Base-by-base conservation (phyloP, 169 alveolate species). In the Toxoplasma gondii region DNA sequence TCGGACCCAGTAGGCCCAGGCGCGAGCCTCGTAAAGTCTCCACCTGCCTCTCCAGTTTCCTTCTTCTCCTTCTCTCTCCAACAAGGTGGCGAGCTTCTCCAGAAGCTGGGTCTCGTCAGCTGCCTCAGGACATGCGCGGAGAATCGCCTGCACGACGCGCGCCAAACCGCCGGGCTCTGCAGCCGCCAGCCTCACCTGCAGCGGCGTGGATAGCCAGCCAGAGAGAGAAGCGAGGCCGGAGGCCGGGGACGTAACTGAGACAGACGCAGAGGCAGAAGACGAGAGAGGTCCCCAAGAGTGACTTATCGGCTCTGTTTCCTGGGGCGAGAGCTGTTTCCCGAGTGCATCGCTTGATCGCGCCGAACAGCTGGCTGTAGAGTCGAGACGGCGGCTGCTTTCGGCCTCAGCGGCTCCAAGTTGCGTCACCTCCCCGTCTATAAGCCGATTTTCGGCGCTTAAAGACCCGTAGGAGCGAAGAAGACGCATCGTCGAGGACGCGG, bases 111-210 rank as follows among this genome's bases (percentile, higher is more conserved):
- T 49, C 36, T 38, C 90, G 41, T 82, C 90, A 0, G 90, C 90
- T 2, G 90, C 90, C 90, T 22, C 90, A 1, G 90, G 90, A 17
- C 17, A 29, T 34, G 53, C 64, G 67, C 64, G 69, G 69, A 82
- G 90, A 38, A 82, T 38, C 64, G 38, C 69, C 69, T 31, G 90
- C 90, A 82, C 54, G 69, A 82, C 27, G n/a, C 54, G 53, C 64
- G 90, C 53, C 19, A 82, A 49, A 12, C 90, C 90, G 54, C 67
- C 90, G 67, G 90, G 90, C n/a, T 1, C 67, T 7, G 69, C 67
- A 82, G 90, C 90, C 38, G 90, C 90, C 34, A 82, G 39, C 1
- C 90, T 64, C 64, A 82, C 41, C 38, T 82, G 69, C 58, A 82
- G 90, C 53, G 90, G 90, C 29, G 67, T 82, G 44, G 53, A 22